Evolutionary conservation across 75 land plant species (phyloP).

Genomic region (Picea sitchensis): DNA sequence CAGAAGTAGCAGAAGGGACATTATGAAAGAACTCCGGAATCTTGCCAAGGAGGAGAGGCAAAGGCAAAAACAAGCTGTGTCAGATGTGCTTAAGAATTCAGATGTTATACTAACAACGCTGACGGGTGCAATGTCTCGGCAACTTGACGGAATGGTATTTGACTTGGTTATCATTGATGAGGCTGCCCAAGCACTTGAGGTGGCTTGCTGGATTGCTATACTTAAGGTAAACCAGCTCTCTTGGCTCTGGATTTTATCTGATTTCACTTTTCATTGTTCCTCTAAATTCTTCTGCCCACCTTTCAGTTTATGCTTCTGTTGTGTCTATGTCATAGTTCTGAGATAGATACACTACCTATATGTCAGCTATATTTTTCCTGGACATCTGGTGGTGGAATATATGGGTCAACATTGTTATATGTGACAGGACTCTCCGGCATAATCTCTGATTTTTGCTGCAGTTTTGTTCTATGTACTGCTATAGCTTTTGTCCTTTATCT

Average conservation of each 20-base stretch:
- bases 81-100: slow-evolving; percentile 86
- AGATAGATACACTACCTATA: background rate
- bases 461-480: background rate
- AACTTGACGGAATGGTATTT: slow-evolving; percentile 63
- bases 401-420: no score
- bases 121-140: slow-evolving; percentile 80
- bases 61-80: slow-evolving; percentile 89
- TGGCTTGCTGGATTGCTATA: slow-evolving; percentile 95
- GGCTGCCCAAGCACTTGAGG: slow-evolving; percentile 97
- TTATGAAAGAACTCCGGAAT: slow-evolving; percentile 73
- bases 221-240: slow-evolving; percentile 58
- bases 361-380: background rate
- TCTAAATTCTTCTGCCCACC: background rate
- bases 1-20: slow-evolving; percentile 73
- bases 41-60: slow-evolving; percentile 95
- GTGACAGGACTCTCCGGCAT: no score
- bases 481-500: background rate
- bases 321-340: background rate
- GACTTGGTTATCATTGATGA: slow-evolving; percentile 98
- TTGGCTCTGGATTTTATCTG: background rate
- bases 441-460: no score
- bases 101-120: slow-evolving; percentile 90
- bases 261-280: background rate
- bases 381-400: background rate
- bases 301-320: background rate